Evolutionary conservation across 768 basidiomycete species (phyloP), one percentile per base, ranked within the genome.

Genomic region (Kwoniella newhampshirensis): DNA sequence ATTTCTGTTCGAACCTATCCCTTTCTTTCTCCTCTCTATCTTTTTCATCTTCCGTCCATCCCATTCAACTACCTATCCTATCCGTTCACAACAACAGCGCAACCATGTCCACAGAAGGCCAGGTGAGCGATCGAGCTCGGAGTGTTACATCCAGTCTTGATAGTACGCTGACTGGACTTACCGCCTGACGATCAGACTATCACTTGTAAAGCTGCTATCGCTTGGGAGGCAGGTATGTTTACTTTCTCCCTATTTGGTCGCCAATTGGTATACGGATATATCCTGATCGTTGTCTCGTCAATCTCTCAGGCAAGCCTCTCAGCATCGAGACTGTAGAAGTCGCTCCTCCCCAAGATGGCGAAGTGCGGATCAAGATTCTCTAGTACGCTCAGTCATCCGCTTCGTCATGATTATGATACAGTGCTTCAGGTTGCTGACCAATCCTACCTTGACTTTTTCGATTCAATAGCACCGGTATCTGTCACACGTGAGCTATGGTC

Each of bases 271-370:
- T n/a, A n/a, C 17, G 17, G 41, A 42, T 7, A 42, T 11, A 17
- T 7, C 49, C 39, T 46, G 30, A 9, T 43, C 27, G 20, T 18
- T 27, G 18, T 13, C n/a, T 52, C 17, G 17, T 43, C 30, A 37
- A 17, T 17, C 15, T 20, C 20, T 15, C 26, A 73, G 73, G 56
- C 54, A 74, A 76, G 40, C 75, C 77, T 45, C 83, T 98, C 61
- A 85, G 86, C 71, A 79, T 97, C 69, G 94, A 98, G 78, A 85
- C 91, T 36, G 85, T 99, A 67, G 87, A 96, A 69, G 96, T 99
- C 20, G 89, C 88, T 18, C 93, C 94, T 45, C 96, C 96, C 36
- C 81, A 80, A 60, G 86, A 87, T 28, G 82, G 87, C 76, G 96
- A 99, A 81, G 96, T 99, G 70, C 81, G 96, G 58, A 90, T 99